Evolutionary conservation across 192 early-diverging fungal species (phyloP), one percentile per base, ranked within the genome.

Genomic region (Chytriomyces hyalinus): DNA sequence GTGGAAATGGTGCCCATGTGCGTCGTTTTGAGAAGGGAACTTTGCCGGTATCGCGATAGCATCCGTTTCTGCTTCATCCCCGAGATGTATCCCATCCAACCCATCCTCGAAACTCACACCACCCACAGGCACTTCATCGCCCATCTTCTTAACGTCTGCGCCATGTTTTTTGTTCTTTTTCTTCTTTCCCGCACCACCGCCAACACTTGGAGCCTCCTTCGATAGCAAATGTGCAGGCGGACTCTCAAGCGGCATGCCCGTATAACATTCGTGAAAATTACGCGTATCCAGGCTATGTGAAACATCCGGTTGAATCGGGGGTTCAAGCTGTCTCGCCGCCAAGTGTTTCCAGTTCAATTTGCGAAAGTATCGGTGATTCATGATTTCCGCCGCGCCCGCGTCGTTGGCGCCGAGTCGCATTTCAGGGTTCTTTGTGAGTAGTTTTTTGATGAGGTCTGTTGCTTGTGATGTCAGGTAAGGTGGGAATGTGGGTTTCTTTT

Each of bases 251-350:
- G 86, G 78, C 80, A 87, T 76, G 45, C 22, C 60, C 1, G 93
- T 94, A 70, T 95, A 96, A 62, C 89, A 87, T 5, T 83, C 59
- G 65, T 90, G 91, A 85, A 95, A 96, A 73, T 94, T 93, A 79
- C 91, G 90, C 7, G 91, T 7, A 53, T 44, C 28, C 8, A 81
- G 6, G 13, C 57, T 0, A 45, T 36, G 0, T 85, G 87, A 84
- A 49, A 92, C 61, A 48, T 85, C 79, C 11, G 85, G 85, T 28
- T 71, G 70, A 76, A 80, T 67, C 13, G 85, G 85, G 1, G 85
- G 85, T 6, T 22, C 36, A 24, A 79, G 46, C 28, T 83, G 36
- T n/a, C 67, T 53, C 0, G 49, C 64, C 15, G 69, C 70, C 61
- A 84, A 36, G 53, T 87, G 82, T 20, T 82, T 83, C 87, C 90